phyloP scores from a whole-genome alignment of 495 filamentous ascomycete genomes.

The Elasticomyces elasticus region DNA sequence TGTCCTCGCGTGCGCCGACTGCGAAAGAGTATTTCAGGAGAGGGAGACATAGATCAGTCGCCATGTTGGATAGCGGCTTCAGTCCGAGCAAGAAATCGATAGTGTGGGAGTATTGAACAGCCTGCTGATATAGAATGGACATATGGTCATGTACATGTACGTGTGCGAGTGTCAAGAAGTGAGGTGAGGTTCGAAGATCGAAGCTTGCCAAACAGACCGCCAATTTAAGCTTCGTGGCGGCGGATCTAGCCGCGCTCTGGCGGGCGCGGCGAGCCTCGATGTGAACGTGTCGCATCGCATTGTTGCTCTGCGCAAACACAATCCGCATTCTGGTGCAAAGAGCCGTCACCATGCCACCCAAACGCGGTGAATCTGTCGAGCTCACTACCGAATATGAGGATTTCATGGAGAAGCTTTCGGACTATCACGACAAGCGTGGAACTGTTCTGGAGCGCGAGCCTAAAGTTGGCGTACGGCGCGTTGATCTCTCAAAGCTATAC shows the following conservation, averaged over 20 bases:
- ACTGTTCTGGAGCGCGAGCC: conserved; percentile 64
- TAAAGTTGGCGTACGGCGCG: conserved; percentile 56
- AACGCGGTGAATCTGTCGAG: conserved; percentile 39
- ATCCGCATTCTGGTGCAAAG: too few relatives aligned
- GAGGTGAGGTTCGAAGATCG: neutral
- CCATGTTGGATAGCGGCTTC: conserved; percentile 7
- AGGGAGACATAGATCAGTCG: conserved; percentile 16
- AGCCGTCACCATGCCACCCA: conserved; percentile 38
- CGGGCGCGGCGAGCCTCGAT: too few relatives aligned
- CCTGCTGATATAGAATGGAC: too few relatives aligned
- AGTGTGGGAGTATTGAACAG: neutral
- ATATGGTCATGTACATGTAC: too few relatives aligned
- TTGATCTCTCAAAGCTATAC: conserved; percentile 64
- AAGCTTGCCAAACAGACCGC: neutral
- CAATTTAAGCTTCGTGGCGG: neutral
- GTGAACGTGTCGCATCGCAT: too few relatives aligned
- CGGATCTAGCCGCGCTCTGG: neutral
- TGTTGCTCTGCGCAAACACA: too few relatives aligned
- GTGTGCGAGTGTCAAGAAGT: neutral
- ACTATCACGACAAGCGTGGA: conserved; percentile 63
- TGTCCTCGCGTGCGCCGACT: conserved; percentile 11
- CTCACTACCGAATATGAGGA: conserved; percentile 54
- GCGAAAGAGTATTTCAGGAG: conserved; percentile 27
- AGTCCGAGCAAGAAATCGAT: neutral
- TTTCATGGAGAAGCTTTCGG: conserved; percentile 56